Evolutionary conservation across 371 early-diverging fungal species (phyloP), one percentile per base, ranked within the genome.

Genomic region (Zychaea mexicana): DNA sequence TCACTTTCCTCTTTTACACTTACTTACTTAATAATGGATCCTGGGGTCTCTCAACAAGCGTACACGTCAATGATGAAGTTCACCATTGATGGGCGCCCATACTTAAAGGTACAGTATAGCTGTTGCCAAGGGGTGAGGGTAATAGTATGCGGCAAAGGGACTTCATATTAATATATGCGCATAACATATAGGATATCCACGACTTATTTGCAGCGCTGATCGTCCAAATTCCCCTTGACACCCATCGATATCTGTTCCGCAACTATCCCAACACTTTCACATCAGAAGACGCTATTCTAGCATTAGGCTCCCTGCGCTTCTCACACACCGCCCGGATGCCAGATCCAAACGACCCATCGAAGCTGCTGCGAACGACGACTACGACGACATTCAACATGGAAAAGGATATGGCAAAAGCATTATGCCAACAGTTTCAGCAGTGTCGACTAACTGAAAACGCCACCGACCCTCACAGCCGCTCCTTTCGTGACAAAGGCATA

Each of bases 371-470:
- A n/a, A 86, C 83, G 17, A 85, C 86, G 0, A 84, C 84, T 5
- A 88, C 87, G 0, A 88, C 88, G 0, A 86, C 86, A 4, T 87
- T 88, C 63, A 86, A 84, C 30, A 83, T 88, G 81, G 80, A 82
- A 9, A 66, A 78, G 57, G 87, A 86, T 46, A 86, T 88, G 87
- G 87, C 89, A 32, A 83, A 82, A 66, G 82, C 83, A 52, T 70
- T 88, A 3, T 87, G 87, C 42, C 86, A 87, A 54, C 81, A 85
- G 39, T 87, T 88, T 67, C 85, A 84, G 72, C 79, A 83, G 32
- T 83, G 85, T 21, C 75, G 78, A 3, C 58, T 87, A 19, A 77
- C 85, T 62, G 85, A 86, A 53, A 83, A 75, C 55, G 83, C 85
- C 2, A 71, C 75, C 0, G 89, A 88, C 47, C 74, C 82, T 1